A percentile compares a stretch with the other conserved stretches of the same genome.
phyloP scores from a whole-genome alignment of 1,284 basidiomycete species.

The Cutaneotrichosporon arboriforme region DNA sequence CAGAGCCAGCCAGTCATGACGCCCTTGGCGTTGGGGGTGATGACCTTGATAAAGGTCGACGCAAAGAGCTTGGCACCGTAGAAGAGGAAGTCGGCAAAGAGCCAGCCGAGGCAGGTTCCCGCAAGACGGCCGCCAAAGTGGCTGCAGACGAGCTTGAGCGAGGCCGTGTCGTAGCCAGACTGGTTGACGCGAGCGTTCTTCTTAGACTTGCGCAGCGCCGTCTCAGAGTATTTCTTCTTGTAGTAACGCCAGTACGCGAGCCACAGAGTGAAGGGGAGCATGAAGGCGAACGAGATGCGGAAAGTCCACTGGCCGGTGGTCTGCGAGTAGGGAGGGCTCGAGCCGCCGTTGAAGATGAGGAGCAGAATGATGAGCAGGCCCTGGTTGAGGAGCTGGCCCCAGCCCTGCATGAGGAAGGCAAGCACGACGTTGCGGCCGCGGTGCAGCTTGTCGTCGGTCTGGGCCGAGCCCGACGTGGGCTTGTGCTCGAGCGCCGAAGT shows the following conservation, averaged over 20 bases:
- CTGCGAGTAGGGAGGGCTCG: conserved; percentile 43
- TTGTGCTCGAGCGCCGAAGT: conserved; percentile 53
- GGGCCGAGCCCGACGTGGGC: conserved; percentile 39
- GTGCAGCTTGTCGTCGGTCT: conserved; percentile 53
- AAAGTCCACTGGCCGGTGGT: conserved; percentile 54
- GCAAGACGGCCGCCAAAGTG: conserved; percentile 54
- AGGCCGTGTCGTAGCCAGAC: conserved; percentile 52
- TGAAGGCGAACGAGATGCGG: conserved; percentile 54
- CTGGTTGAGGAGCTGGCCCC: conserved; percentile 56
- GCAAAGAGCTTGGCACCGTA: conserved; percentile 51
- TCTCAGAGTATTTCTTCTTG: conserved; percentile 47
- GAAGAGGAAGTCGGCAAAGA: conserved; percentile 54
- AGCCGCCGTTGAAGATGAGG: conserved; percentile 52
- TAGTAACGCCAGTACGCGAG: conserved; percentile 55
- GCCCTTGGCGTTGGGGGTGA: conserved; percentile 46
- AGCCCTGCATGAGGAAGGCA: conserved; percentile 54
- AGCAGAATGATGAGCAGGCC: conserved; percentile 52
- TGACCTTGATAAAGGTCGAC: conserved; percentile 50
- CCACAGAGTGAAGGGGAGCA: conserved; percentile 53
- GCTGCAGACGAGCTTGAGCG: conserved; percentile 50
- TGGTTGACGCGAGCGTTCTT: conserved; percentile 49
- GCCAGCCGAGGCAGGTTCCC: conserved; percentile 53
- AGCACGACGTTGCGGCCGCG: conserved; percentile 54
- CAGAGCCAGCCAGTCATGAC: conserved; percentile 53
- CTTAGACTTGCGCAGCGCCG: conserved; percentile 49